phyloP scores from a whole-genome alignment of 106 monocot species.

The Acanthochlamys bracteata region DNA sequence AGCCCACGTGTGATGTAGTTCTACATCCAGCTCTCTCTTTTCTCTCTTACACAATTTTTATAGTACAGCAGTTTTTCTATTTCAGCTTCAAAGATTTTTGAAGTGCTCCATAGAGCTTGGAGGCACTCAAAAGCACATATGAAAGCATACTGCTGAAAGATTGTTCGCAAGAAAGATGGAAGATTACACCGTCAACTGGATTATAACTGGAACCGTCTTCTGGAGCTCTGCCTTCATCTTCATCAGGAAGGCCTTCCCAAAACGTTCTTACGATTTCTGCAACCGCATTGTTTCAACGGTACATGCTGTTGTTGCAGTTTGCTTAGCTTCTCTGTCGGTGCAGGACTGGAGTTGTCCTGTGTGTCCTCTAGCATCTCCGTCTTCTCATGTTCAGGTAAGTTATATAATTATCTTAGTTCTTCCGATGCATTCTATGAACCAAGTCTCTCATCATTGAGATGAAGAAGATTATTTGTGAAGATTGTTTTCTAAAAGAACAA shows the following conservation, averaged over 20 bases:
- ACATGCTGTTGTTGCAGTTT: constrained; percentile 47
- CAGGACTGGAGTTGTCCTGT: constrained; percentile 58
- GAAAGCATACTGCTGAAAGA: not conserved
- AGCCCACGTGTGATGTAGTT: too few relatives aligned
- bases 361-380: constrained; percentile 36
- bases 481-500: too few relatives aligned
- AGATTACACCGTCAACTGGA: constrained; percentile 30
- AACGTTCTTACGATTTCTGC: constrained; percentile 55
- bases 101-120: too few relatives aligned
- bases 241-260: constrained; percentile 19
- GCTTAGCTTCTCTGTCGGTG: constrained; percentile 41
- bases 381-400: constrained; percentile 43
- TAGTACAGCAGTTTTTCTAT: too few relatives aligned
- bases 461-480: too few relatives aligned
- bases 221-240: constrained; percentile 33
- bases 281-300: constrained; percentile 47
- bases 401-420: not conserved
- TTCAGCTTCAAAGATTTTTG: too few relatives aligned
- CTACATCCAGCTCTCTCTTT: too few relatives aligned
- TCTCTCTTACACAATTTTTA: too few relatives aligned
- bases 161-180: constrained; percentile 15
- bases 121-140: too few relatives aligned
- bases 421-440: too few relatives aligned
- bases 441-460: too few relatives aligned
- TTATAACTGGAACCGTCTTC: constrained; percentile 29